Evolutionary conservation across 1,284 basidiomycete genomes (phyloP).

Genomic region (Gymnopus androsaceus): DNA sequence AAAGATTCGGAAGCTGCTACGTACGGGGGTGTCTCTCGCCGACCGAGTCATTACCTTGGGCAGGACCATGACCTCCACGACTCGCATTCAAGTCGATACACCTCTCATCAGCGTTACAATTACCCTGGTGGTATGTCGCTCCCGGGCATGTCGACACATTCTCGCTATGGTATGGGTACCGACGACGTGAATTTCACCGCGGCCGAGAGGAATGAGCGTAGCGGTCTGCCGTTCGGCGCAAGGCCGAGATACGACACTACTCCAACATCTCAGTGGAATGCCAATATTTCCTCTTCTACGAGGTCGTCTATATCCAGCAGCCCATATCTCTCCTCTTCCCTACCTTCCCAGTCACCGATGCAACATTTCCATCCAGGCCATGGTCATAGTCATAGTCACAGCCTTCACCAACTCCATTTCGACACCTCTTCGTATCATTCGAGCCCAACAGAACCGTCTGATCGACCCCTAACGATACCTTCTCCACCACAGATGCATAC

Average conservation of each 20-base stretch:
- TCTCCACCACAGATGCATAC: conserved; percentile 27
- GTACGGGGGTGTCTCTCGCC: conserved; percentile 12
- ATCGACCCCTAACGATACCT: conserved; percentile 16
- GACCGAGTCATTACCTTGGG: conserved; percentile 7
- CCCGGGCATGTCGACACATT: neutral
- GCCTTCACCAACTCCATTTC: conserved; percentile 9
- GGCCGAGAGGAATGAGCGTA: conserved; percentile 7
- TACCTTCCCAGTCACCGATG: conserved; percentile 13
- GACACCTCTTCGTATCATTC: conserved; percentile 8
- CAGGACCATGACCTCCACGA: conserved; percentile 12
- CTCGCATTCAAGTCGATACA: conserved; percentile 6
- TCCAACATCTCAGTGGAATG: conserved; percentile 8
- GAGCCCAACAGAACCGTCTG: conserved; percentile 8
- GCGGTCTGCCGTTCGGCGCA: conserved; percentile 2
- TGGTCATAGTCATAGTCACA: conserved; percentile 10
- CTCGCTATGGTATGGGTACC: conserved; percentile 1
- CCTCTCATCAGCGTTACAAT: conserved; percentile 13
- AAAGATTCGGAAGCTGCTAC: conserved; percentile 58
- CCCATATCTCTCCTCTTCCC: conserved; percentile 16
- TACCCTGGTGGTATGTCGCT: conserved; percentile 5
- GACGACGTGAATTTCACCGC: conserved; percentile 6
- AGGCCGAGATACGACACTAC: conserved; percentile 14
- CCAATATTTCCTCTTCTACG: conserved; percentile 7
- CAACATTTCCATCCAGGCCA: conserved; percentile 4
- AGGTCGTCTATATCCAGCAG: conserved; percentile 7